Evolutionary conservation across 2,329 filamentous ascomycete genomes (phyloP).

Genomic region (Huntiella omanensis): DNA sequence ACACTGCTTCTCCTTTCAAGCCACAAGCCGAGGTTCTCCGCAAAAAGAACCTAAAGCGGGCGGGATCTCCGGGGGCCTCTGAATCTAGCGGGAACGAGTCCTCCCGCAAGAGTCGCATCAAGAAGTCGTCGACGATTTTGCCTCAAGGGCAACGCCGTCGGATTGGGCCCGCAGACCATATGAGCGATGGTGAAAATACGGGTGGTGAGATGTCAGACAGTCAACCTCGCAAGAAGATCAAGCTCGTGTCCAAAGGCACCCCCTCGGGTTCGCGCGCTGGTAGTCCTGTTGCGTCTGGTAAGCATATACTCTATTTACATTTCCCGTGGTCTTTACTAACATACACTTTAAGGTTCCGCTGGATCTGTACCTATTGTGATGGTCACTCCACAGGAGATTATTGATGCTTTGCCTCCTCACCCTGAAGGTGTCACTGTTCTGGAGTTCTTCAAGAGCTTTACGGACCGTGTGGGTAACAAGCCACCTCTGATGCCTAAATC

Average conservation of each 20-base stretch:
- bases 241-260: slow-evolving; percentile 31
- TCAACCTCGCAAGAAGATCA: slow-evolving; percentile 28
- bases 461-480: slow-evolving; percentile 31
- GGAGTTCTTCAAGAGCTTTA: slow-evolving; percentile 34
- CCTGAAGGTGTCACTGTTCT: slow-evolving; percentile 35
- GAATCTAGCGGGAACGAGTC: slow-evolving; percentile 89
- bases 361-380: slow-evolving; percentile 19
- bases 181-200: slow-evolving; percentile 55
- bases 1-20: slow-evolving; percentile 35
- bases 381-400: slow-evolving; percentile 31
- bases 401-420: slow-evolving; percentile 30
- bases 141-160: slow-evolving; percentile 23
- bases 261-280: slow-evolving; percentile 40
- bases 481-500: slow-evolving; percentile 31
- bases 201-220: slow-evolving; percentile 48
- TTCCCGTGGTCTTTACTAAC: neutral
- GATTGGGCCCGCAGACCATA: slow-evolving; percentile 33
- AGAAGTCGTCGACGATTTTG: slow-evolving; percentile 17
- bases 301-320: slow-evolving; percentile 12
- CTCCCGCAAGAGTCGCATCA: slow-evolving; percentile 54
- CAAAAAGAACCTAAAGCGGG: slow-evolving; percentile 56
- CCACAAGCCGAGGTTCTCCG: slow-evolving; percentile 32
- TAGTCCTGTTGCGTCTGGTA: slow-evolving; percentile 32
- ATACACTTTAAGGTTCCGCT: slow-evolving; percentile 4
- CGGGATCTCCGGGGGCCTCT: slow-evolving; percentile 70